Conservation (phyloP, 345 rosid species). For the Aurinia saxatilis region DNA sequence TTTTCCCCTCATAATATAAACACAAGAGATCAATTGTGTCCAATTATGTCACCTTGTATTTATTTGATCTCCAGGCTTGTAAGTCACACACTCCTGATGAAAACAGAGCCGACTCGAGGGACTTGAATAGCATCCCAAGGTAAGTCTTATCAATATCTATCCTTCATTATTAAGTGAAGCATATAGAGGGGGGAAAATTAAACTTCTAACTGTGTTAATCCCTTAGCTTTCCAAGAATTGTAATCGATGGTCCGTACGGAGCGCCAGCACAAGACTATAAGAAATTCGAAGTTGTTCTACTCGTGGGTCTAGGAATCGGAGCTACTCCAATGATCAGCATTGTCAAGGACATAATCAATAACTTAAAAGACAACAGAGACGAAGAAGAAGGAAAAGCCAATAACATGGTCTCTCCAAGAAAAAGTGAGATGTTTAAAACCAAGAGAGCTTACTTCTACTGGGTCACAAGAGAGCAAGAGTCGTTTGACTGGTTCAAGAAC, state of each 20-base stretch:
- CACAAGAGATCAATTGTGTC: slow-evolving; percentile 21
- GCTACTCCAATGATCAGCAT: slow-evolving; percentile 93
- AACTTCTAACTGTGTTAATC: background rate
- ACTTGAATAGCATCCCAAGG: slow-evolving; percentile 35
- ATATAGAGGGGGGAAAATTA: background rate
- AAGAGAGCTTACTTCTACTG: slow-evolving; percentile 79
- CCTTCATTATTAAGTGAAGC: too few species aligned
- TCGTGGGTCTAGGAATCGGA: slow-evolving; percentile 78
- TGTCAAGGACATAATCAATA: slow-evolving; percentile 61
- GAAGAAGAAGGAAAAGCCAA: slow-evolving; percentile 19
- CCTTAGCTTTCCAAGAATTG: slow-evolving; percentile 55
- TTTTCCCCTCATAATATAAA: background rate
- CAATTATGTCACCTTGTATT: background rate
- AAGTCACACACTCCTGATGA: slow-evolving; percentile 38
- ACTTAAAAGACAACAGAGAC: slow-evolving; percentile 34
- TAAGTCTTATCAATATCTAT: slow-evolving; percentile 26
- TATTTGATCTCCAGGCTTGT: slow-evolving; percentile 36
- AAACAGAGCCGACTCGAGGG: slow-evolving; percentile 35
- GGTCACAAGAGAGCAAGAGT: slow-evolving; percentile 86
- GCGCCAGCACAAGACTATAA: slow-evolving; percentile 84
- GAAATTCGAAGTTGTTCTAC: slow-evolving; percentile 62
- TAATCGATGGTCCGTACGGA: slow-evolving; percentile 85
- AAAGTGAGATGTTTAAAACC: slow-evolving; percentile 45
- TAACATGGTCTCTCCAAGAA: slow-evolving; percentile 30
- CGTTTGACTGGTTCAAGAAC: slow-evolving; percentile 85